phyloP scores from a whole-genome alignment of 169 alveolate genomes.

The Neospora caninum region DNA sequence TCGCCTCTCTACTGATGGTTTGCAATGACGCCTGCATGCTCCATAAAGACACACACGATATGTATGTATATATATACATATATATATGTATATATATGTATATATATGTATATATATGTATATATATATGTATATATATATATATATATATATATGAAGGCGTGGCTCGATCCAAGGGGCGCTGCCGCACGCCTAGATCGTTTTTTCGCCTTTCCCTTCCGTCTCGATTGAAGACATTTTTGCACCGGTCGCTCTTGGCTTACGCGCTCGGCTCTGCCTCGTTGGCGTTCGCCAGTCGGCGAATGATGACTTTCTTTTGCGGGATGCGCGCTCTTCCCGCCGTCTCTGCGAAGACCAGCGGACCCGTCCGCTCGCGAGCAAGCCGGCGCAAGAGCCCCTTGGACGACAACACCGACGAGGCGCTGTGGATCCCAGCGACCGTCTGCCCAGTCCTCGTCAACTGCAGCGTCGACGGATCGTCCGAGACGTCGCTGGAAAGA shows the following conservation, averaged over 20 bases:
- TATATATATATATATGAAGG: too few relatives aligned
- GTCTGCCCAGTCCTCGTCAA: not conserved
- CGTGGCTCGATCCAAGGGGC: too few relatives aligned
- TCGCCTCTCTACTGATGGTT: too few relatives aligned
- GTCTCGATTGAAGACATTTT: too few relatives aligned
- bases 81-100: too few relatives aligned
- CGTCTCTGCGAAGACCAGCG: not conserved
- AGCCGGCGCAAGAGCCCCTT: not conserved
- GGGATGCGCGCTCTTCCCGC: not conserved
- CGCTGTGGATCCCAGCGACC: not conserved
- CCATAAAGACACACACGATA: too few relatives aligned
- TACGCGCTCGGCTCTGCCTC: slow-evolving; percentile 29
- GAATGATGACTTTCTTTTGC: not conserved
- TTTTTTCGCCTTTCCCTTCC: too few relatives aligned
- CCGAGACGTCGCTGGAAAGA: not conserved
- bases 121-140: too few relatives aligned
- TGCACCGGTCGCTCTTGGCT: not conserved
- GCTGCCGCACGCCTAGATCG: too few relatives aligned
- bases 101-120: too few relatives aligned
- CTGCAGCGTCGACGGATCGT: not conserved
- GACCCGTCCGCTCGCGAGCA: not conserved
- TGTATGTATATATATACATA: too few relatives aligned
- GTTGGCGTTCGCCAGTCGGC: slow-evolving; percentile 16
- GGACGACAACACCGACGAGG: not conserved
- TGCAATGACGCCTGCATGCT: too few relatives aligned